Evolutionary conservation across 805 yeast species (phyloP).

Genomic region (Sporopachydermia quercuum): DNA sequence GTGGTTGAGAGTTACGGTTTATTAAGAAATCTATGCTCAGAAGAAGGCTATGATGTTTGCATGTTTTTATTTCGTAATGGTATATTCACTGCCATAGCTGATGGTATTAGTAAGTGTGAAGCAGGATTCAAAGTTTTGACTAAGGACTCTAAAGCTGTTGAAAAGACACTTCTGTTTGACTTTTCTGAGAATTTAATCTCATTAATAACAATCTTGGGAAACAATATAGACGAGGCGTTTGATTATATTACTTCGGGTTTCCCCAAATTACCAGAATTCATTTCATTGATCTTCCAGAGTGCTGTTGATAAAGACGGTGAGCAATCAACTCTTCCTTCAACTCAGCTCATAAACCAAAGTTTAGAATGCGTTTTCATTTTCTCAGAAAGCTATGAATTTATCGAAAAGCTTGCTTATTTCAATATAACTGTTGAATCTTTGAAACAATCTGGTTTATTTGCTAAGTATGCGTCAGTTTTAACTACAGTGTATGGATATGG

Average conservation of each 20-base stretch:
- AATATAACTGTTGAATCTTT: slow-evolving; percentile 1
- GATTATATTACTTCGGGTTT: slow-evolving; percentile 18
- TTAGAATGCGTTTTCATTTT: not conserved
- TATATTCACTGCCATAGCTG: slow-evolving; percentile 49
- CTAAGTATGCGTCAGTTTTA: slow-evolving; percentile 5
- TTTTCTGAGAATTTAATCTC: slow-evolving; percentile 63
- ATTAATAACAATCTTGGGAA: slow-evolving; percentile 48
- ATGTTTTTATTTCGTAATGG: slow-evolving; percentile 63
- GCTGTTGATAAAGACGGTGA: slow-evolving; percentile 6
- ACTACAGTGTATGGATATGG: slow-evolving; percentile 16
- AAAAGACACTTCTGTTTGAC: slow-evolving; percentile 39
- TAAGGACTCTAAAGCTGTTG: slow-evolving; percentile 20
- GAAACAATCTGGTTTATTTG: not conserved
- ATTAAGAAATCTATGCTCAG: slow-evolving; percentile 63
- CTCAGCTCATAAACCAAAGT: not conserved
- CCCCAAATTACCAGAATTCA: slow-evolving; percentile 10
- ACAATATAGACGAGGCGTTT: slow-evolving; percentile 49
- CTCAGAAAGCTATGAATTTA: slow-evolving; percentile 7
- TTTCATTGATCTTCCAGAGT: slow-evolving; percentile 3
- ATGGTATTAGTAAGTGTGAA: slow-evolving; percentile 35
- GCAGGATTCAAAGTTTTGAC: slow-evolving; percentile 30
- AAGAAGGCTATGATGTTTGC: slow-evolving; percentile 78
- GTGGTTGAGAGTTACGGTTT: slow-evolving; percentile 73
- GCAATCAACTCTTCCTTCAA: not conserved
- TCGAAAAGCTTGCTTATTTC: slow-evolving; percentile 5